Evolutionary conservation across 2,329 filamentous ascomycete species (phyloP).

Genomic region (Sclerotinia borealis): DNA sequence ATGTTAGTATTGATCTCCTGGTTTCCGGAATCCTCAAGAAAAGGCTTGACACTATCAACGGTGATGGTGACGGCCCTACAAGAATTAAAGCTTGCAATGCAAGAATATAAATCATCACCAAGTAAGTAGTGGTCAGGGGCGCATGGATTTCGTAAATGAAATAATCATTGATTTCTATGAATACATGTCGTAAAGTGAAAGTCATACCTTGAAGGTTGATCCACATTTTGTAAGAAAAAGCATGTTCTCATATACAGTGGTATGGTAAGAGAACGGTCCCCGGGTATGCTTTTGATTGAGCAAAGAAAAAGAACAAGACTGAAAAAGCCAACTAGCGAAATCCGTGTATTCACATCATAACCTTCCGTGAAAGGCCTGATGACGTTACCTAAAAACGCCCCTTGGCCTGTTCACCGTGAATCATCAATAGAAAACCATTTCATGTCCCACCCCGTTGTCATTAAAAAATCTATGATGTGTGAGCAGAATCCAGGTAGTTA

Average conservation of each 20-base stretch:
- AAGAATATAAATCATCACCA: slow-evolving; percentile 4
- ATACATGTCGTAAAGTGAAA: slow-evolving; percentile 5
- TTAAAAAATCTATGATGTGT: slow-evolving; percentile 17
- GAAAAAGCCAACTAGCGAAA: slow-evolving; percentile 10
- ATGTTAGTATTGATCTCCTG: too few species aligned
- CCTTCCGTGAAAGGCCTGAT: slow-evolving; percentile 2
- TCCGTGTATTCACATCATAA: slow-evolving; percentile 14
- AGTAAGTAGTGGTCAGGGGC: neutral
- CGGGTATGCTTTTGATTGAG: slow-evolving; percentile 10
- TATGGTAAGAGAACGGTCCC: neutral
- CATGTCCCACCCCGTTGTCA: slow-evolving; percentile 12
- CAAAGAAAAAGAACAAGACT: slow-evolving; percentile 9
- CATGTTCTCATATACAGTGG: slow-evolving; percentile 6
- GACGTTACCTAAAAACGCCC: slow-evolving; percentile 14
- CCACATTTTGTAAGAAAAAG: neutral
- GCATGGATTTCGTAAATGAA: neutral
- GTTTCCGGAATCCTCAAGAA: too few species aligned
- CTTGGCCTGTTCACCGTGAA: slow-evolving; percentile 11
- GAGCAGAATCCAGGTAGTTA: slow-evolving; percentile 12
- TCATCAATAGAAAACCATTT: slow-evolving; percentile 13
- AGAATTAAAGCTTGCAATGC: too few species aligned
- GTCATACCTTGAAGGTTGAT: neutral
- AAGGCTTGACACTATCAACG: too few species aligned
- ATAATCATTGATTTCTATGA: slow-evolving; percentile 11
- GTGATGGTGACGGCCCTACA: too few species aligned